These are phyloP conservation scores for Astrothelium macrocarpum DNA, from an alignment of 495 filamentous ascomycete genomes.

Conservation along the genomic window DNA sequence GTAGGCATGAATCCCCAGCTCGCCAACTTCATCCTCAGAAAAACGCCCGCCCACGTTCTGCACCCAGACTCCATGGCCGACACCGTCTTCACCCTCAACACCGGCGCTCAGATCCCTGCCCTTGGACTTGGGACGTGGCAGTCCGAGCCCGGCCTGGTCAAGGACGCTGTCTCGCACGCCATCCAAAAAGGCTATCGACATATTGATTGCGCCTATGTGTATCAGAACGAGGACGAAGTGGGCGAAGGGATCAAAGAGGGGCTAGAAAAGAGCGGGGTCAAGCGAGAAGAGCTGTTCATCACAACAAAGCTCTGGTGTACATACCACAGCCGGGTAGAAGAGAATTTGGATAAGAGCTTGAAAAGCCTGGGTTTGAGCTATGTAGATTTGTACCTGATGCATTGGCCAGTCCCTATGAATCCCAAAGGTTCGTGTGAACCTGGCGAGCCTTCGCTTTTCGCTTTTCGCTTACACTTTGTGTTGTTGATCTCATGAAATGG, in stretches of 20 bases:
- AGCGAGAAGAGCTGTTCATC: slow-evolving; percentile 71
- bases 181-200: slow-evolving; percentile 31
- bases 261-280: slow-evolving; percentile 54
- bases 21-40: slow-evolving; percentile 26
- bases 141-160: slow-evolving; percentile 51
- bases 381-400: slow-evolving; percentile 70
- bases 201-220: slow-evolving; percentile 34
- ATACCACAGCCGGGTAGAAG: slow-evolving; percentile 57
- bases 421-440: slow-evolving; percentile 42
- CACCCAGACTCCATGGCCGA: slow-evolving; percentile 24
- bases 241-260: slow-evolving; percentile 50
- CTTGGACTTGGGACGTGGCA: slow-evolving; percentile 70
- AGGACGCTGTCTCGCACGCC: slow-evolving; percentile 30
- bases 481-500: no score
- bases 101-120: slow-evolving; percentile 63
- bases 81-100: slow-evolving; percentile 62
- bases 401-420: slow-evolving; percentile 83
- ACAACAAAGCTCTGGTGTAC: slow-evolving; percentile 80
- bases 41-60: slow-evolving; percentile 24
- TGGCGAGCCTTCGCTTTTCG: not conserved
- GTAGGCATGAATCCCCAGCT: slow-evolving; percentile 30
- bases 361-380: slow-evolving; percentile 65
- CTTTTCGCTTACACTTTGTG: not conserved
- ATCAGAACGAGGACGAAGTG: slow-evolving; percentile 42
- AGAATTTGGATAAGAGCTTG: slow-evolving; percentile 60